Percentiles rank a stretch among this genome's conserved stretches.
Evolutionary conservation across 1,139 yeast species (phyloP).

Genomic region (Candida albicans): DNA sequence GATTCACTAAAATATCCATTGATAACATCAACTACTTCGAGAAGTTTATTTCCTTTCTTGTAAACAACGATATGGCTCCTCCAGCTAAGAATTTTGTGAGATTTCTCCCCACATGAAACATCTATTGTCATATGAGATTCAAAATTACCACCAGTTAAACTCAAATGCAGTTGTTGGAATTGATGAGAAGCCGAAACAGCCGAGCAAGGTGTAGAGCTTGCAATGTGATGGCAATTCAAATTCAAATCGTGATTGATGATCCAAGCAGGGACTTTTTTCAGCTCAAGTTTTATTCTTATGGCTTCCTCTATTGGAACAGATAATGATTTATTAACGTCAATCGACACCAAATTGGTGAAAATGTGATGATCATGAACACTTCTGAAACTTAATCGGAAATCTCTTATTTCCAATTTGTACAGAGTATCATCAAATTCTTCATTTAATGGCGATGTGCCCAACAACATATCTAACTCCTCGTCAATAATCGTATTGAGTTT

Average conservation of each 20-base stretch:
- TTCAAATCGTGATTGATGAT: slow-evolving; percentile 15
- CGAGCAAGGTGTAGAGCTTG: slow-evolving; percentile 17
- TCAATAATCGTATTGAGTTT: slow-evolving; percentile 25
- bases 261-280: slow-evolving; percentile 13
- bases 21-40: slow-evolving; percentile 31
- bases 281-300: slow-evolving; percentile 3
- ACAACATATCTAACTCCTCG: slow-evolving; percentile 26
- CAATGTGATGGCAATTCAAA: slow-evolving; percentile 9
- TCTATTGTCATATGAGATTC: slow-evolving; percentile 31
- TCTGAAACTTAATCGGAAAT: slow-evolving; percentile 14
- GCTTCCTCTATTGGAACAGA: slow-evolving; percentile 1
- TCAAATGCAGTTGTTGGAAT: slow-evolving; percentile 16
- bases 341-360: slow-evolving; percentile 5
- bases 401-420: slow-evolving; percentile 13
- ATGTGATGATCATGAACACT: slow-evolving; percentile 4
- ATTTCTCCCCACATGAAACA: slow-evolving; percentile 14
- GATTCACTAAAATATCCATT: slow-evolving; percentile 32
- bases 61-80: slow-evolving; percentile 33
- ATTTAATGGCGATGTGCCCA: slow-evolving; percentile 26
- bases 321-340: slow-evolving; percentile 4
- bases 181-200: slow-evolving; percentile 11
- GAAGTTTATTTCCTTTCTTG: slow-evolving; percentile 20
- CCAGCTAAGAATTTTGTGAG: slow-evolving; percentile 31
- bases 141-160: slow-evolving; percentile 26
- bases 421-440: slow-evolving; percentile 16